Evolutionary conservation across 192 early-diverging fungal species (phyloP), one percentile per base, ranked within the genome.

Genomic region (Pilaira anomala): DNA sequence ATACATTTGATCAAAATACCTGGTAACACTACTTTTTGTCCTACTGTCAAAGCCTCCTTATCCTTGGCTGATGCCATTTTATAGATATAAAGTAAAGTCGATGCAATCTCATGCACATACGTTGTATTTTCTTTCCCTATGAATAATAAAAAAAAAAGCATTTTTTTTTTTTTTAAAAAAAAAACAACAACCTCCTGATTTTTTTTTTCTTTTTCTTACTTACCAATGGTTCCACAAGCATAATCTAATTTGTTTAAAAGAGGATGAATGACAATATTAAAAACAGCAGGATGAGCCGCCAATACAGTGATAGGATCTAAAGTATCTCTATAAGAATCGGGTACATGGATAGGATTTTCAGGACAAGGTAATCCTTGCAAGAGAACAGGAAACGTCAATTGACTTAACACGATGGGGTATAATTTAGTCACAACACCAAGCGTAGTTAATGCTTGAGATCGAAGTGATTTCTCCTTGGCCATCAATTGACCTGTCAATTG

Each of bases 161-260:
- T 40, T 40, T 40, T 8, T 45, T 18, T 46, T 18, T 46, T 14
- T 46, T 36, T 36, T 9, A 36, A 36, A 33, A 33, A 33, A 33
- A 33, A 36, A 36, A 3, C 11, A 9, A 1, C 5, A 1, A 9
- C 33, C 33, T 9, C 33, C 33, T 4, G 6, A 9, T 36, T 36
- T 36, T 36, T 36, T 3, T 9, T 3, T 9, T 36, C 33, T 9
- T 36, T 4, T 46, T 3, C 9, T 13, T 28, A 11, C 9, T 53
- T 28, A 53, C 51, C 51, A 30, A 30, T 30, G 9, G 2, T 26
- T 8, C 29, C 13, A 16, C 51, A 53, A 7, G 56, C 30, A 24
- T 53, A 39, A n/a, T 65, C 28, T 8, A 65, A 30, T 45, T 56
- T 65, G 3, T 54, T 25, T 21, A 65, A 30, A n/a, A 56, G 42